These are phyloP conservation scores for Shiraia sp. DNA, from an alignment of 2,329 filamentous ascomycete species.

Conservation along the genomic window DNA sequence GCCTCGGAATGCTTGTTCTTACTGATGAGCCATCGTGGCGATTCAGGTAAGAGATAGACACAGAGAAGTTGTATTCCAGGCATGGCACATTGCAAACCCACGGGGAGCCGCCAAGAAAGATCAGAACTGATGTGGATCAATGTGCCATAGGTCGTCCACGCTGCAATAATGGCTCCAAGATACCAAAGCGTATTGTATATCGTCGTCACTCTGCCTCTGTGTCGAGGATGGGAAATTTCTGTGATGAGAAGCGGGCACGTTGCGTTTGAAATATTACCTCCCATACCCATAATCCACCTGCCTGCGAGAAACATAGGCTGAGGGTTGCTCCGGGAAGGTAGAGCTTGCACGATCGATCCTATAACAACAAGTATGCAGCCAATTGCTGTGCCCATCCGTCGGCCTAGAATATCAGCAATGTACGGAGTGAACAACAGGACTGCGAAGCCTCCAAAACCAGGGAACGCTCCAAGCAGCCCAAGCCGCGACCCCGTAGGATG, in stretches of 20 bases:
- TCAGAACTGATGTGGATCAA: constrained; percentile 12
- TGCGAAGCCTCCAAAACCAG: constrained; percentile 53
- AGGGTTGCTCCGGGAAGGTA: constrained; percentile 49
- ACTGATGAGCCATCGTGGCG: constrained; percentile 29
- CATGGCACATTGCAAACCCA: constrained; percentile 62
- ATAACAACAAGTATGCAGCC: constrained; percentile 42
- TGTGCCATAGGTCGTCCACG: constrained; percentile 24
- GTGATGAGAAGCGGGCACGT: constrained; percentile 59
- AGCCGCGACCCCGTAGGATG: constrained; percentile 53
- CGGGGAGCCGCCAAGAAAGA: constrained; percentile 60
- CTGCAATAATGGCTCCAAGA: constrained; percentile 23
- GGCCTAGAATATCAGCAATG: constrained; percentile 45
- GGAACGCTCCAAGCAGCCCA: constrained; percentile 50
- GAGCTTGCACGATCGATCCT: constrained; percentile 51
- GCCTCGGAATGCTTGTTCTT: constrained; percentile 13
- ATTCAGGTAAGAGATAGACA: constrained; percentile 65
- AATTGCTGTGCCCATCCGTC: constrained; percentile 58
- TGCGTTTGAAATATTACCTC: constrained; percentile 57
- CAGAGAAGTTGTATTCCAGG: constrained; percentile 63
- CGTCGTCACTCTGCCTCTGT: constrained; percentile 61
- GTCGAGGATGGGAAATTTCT: constrained; percentile 62
- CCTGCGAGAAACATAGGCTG: constrained; percentile 52
- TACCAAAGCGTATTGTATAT: constrained; percentile 52
- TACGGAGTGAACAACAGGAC: constrained; percentile 49
- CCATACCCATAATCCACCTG: constrained; percentile 45